A percentile compares a stretch with the other conserved stretches of the same genome.
phyloP scores from a whole-genome alignment of 2,329 filamentous ascomycete genomes.

The Alternaria postmessia region DNA sequence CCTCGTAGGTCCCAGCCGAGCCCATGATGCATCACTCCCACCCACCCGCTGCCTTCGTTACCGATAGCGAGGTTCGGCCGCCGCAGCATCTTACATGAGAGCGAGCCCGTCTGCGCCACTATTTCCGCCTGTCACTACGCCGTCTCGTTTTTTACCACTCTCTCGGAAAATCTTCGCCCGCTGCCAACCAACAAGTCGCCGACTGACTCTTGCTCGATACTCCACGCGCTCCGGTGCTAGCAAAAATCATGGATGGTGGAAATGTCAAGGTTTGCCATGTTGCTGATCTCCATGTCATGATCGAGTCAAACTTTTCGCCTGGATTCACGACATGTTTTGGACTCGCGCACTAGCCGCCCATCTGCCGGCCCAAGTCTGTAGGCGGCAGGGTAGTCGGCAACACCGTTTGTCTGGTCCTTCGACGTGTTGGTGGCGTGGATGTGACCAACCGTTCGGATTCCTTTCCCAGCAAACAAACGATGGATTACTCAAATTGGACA shows the following conservation, averaged over 20 bases:
- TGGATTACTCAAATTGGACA: background rate
- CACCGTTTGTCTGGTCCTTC: background rate
- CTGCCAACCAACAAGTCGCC: constrained; percentile 1
- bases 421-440: constrained; percentile 5
- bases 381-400: background rate
- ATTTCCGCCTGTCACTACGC: constrained; percentile 11
- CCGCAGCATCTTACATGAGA: constrained; percentile 4
- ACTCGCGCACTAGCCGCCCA: background rate
- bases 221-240: background rate
- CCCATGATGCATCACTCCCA: constrained; percentile 3
- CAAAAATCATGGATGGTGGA: background rate
- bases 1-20: constrained; percentile 3
- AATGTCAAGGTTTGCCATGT: background rate
- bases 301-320: background rate
- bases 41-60: constrained; percentile 10
- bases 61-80: constrained; percentile 24
- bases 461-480: background rate
- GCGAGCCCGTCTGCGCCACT: constrained; percentile 17
- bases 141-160: constrained; percentile 10
- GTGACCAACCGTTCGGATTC: constrained; percentile 4
- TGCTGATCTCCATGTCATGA: background rate
- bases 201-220: background rate
- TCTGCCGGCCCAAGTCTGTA: background rate
- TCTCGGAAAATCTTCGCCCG: constrained; percentile 17
- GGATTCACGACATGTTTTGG: background rate